These are phyloP conservation scores for Selenicereus undatus DNA, from an alignment of 148 eudicot species.

Conservation along the genomic window DNA sequence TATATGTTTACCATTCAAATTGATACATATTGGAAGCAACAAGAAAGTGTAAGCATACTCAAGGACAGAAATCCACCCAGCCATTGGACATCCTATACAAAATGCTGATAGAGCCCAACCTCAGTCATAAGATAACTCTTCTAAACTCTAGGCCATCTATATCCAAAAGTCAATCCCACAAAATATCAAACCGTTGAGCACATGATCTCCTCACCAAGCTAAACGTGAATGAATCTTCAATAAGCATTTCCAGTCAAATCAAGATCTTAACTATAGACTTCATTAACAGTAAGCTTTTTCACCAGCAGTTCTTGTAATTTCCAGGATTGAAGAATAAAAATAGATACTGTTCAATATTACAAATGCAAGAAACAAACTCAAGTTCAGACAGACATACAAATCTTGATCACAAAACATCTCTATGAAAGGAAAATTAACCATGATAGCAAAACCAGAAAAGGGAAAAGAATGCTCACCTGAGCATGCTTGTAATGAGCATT, in stretches of 20 bases:
- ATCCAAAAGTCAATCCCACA: constrained; percentile 2
- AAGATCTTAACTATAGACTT: neutral
- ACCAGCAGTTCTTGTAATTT: neutral
- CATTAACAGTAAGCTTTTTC: neutral
- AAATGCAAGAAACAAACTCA: too few species aligned
- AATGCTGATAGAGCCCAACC: neutral
- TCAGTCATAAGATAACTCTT: neutral
- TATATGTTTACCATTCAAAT: neutral
- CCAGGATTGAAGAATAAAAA: neutral
- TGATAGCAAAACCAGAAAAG: constrained; percentile 4
- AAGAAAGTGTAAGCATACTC: neutral
- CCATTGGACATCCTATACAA: neutral
- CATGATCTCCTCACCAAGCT: neutral
- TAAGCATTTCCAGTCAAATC: neutral
- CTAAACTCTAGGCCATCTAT: neutral
- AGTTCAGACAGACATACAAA: too few species aligned
- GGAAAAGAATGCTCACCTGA: constrained; percentile 52
- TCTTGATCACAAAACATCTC: too few species aligned
- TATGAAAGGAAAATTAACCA: neutral
- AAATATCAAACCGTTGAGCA: too few species aligned
- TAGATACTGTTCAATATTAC: neutral
- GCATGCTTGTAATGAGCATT: constrained; percentile 98
- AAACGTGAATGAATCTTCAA: neutral
- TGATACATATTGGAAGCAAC: neutral
- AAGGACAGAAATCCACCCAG: neutral